These are phyloP conservation scores for Oryza nivara DNA, from an alignment of 176 grass and related monocot genomes.

Conservation along the genomic window DNA sequence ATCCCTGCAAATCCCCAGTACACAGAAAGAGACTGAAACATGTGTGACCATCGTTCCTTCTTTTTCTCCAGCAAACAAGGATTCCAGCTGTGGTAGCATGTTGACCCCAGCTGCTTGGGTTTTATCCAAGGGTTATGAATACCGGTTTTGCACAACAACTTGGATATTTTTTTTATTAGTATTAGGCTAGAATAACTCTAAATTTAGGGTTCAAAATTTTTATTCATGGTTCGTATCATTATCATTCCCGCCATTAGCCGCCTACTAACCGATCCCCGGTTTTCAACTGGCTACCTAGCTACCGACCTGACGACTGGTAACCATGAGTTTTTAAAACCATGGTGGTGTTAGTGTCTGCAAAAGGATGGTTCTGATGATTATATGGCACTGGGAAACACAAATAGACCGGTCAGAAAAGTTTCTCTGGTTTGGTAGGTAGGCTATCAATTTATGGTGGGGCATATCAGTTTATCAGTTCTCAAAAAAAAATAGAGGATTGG, in stretches of 20 bases:
- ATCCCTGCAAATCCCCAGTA: background rate
- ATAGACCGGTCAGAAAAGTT: background rate
- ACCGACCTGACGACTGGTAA: too few species aligned
- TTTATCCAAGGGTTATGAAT: background rate
- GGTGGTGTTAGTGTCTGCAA: background rate
- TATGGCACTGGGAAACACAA: background rate
- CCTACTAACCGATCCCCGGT: too few species aligned
- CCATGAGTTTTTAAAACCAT: too few species aligned
- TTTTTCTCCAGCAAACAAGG: constrained; percentile 20
- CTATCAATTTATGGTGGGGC: background rate
- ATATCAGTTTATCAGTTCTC: too few species aligned
- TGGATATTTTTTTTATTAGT: too few species aligned
- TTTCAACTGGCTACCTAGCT: too few species aligned
- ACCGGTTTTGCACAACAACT: too few species aligned
- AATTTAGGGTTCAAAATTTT: too few species aligned
- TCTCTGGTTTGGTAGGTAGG: background rate
- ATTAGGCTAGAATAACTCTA: too few species aligned
- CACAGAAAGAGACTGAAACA: background rate
- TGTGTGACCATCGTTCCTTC: background rate
- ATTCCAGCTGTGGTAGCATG: background rate
- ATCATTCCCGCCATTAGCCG: too few species aligned
- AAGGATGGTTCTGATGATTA: background rate
- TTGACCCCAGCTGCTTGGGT: background rate
- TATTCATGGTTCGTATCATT: too few species aligned
- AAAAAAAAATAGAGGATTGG: background rate